Percentiles rank a stretch among this genome's conserved stretches.
Evolutionary conservation across 129 eudicot species (phyloP).

Genomic region (Lonicera japonica): DNA sequence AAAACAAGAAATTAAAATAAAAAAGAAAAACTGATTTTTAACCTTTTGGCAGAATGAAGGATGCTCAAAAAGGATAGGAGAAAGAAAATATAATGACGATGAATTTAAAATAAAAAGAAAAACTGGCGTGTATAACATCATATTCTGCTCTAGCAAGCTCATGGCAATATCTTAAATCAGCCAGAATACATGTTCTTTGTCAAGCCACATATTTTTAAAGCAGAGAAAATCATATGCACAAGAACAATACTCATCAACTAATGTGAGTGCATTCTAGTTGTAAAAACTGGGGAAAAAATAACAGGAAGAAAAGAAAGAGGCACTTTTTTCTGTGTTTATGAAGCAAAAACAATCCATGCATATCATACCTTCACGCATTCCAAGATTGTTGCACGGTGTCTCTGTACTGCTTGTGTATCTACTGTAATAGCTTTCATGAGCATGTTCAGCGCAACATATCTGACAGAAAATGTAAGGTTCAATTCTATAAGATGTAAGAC

Average conservation of each 20-base stretch:
- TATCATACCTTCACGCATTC: constrained; percentile 96
- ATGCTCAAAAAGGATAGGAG: neutral
- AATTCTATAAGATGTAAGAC: constrained; percentile 16
- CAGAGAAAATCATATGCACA: no score
- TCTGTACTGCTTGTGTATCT: constrained; percentile 98
- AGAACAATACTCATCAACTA: neutral
- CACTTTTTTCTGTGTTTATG: neutral
- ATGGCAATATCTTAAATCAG: no score
- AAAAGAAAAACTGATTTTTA: no score
- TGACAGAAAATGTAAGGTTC: constrained; percentile 27
- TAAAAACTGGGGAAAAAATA: neutral
- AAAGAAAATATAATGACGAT: no score
- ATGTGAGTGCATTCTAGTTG: neutral
- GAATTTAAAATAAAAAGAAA: neutral
- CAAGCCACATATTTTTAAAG: neutral
- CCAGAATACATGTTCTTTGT: neutral
- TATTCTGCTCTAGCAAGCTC: no score
- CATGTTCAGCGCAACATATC: constrained; percentile 98
- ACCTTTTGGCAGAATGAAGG: neutral
- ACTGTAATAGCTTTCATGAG: constrained; percentile 83
- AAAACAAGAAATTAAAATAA: neutral
- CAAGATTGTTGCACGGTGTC: constrained; percentile 95
- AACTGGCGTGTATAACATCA: neutral
- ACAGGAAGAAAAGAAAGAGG: neutral
- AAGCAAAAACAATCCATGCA: neutral